These are phyloP conservation scores for Lagenaria siceraria DNA, from an alignment of 306 rosid species.

Conservation along the genomic window DNA sequence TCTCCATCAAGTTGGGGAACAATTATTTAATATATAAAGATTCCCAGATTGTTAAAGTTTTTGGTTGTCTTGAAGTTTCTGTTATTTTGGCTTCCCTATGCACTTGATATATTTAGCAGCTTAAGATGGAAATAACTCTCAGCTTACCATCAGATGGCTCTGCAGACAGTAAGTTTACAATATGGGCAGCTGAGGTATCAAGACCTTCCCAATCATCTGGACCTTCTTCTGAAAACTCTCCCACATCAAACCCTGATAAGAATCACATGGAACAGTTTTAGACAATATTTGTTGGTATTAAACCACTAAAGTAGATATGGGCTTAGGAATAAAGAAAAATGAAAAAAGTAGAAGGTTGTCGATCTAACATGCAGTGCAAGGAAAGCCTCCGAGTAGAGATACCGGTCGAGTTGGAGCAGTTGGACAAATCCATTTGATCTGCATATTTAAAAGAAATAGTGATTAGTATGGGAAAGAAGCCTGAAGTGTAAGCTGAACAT, in stretches of 20 bases:
- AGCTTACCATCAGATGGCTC: slow-evolving; percentile 84
- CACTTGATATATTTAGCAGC: neutral
- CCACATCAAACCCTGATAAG: slow-evolving; percentile 82
- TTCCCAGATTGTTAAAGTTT: neutral
- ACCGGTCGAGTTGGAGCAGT: slow-evolving; percentile 99
- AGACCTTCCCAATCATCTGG: slow-evolving; percentile 98
- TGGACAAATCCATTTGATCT: slow-evolving; percentile 99
- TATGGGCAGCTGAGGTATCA: slow-evolving; percentile 93
- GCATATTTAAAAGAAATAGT: neutral
- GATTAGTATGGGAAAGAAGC: neutral
- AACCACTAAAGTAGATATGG: neutral
- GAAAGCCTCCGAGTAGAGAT: slow-evolving; percentile 81
- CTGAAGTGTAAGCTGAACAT: neutral
- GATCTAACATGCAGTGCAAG: slow-evolving; percentile 87
- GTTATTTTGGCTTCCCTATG: neutral
- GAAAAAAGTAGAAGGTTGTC: neutral
- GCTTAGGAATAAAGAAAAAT: neutral
- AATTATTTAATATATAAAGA: neutral
- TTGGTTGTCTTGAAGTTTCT: neutral
- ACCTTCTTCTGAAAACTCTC: slow-evolving; percentile 87
- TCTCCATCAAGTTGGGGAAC: slow-evolving; percentile 1
- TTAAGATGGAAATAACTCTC: slow-evolving; percentile 1
- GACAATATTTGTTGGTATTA: neutral
- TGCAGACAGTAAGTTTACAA: slow-evolving; percentile 81
- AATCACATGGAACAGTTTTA: slow-evolving; percentile 7